A percentile compares a stretch with the other conserved stretches of the same genome.
Conservation (phyloP, 2,329 filamentous ascomycete genomes). For the Hymenoscyphus fructigenus region DNA sequence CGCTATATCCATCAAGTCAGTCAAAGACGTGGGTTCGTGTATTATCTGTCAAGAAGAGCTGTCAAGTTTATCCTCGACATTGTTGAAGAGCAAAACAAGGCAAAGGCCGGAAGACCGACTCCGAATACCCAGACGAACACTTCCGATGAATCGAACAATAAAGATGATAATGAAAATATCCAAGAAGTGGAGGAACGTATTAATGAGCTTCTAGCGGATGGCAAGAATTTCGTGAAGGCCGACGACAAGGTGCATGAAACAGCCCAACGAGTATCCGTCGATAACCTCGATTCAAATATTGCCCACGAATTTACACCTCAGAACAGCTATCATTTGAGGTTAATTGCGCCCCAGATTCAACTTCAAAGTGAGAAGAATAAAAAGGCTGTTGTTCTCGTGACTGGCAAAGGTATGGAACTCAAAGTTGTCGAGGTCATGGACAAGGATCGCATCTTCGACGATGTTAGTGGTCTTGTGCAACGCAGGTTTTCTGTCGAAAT, state of each 20-base stretch:
- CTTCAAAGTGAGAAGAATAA: conserved; percentile 97
- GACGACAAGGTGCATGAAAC: conserved; percentile 49
- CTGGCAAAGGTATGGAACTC: conserved; percentile 95
- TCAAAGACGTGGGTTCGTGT: conserved; percentile 92
- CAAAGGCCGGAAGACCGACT: conserved; percentile 34
- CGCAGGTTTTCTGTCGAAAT: conserved; percentile 91
- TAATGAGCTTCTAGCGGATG: conserved; percentile 79
- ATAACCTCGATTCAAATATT: conserved; percentile 72
- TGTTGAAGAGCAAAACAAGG: conserved; percentile 85
- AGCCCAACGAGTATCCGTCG: conserved; percentile 45
- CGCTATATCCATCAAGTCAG: conserved; percentile 97
- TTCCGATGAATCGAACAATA: conserved; percentile 28
- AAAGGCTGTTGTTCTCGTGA: conserved; percentile 94
- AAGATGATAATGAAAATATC: conserved; percentile 40
- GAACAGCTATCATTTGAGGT: conserved; percentile 89
- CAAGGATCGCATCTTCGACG: conserved; percentile 86
- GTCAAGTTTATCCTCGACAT: conserved; percentile 99
- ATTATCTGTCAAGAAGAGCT: conserved; percentile 92
- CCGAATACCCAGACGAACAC: conserved; percentile 36
- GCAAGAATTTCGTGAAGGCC: conserved; percentile 75
- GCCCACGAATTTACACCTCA: conserved; percentile 85
- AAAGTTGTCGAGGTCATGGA: conserved; percentile 99
- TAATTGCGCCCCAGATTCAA: conserved; percentile 97
- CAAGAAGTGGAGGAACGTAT: conserved; percentile 79
- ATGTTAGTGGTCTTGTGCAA: conserved; percentile 92